These are phyloP conservation scores for Iberis pinnata DNA, from an alignment of 345 rosid species.

Conservation along the genomic window DNA sequence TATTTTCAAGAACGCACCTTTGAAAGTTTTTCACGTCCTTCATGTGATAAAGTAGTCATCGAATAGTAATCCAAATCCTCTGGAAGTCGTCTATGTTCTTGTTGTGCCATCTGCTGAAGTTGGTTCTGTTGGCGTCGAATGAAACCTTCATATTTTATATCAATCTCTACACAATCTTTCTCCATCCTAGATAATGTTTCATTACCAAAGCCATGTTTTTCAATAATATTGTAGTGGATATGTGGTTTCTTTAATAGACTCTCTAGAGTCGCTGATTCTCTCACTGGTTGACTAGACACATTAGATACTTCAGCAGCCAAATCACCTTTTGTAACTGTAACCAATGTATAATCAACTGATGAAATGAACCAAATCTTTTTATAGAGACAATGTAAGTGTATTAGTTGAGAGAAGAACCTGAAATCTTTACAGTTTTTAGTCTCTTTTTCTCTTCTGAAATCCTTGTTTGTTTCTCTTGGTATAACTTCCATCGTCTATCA, in stretches of 20 bases:
- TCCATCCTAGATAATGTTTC: constrained; percentile 54
- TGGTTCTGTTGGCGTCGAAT: constrained; percentile 75
- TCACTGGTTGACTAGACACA: constrained; percentile 78
- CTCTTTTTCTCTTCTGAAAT: constrained; percentile 75
- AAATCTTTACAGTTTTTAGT: constrained; percentile 66
- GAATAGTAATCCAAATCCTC: constrained; percentile 77
- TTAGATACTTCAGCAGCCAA: constrained; percentile 67
- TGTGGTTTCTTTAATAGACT: constrained; percentile 93
- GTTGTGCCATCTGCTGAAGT: constrained; percentile 82
- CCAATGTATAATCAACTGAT: not conserved
- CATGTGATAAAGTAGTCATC: constrained; percentile 76
- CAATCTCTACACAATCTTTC: constrained; percentile 86
- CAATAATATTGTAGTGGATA: constrained; percentile 61
- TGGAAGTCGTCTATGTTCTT: constrained; percentile 80
- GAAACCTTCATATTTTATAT: constrained; percentile 92
- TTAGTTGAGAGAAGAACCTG: constrained; percentile 41
- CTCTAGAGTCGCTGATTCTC: constrained; percentile 71
- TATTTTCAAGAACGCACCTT: constrained; percentile 52
- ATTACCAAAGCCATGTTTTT: constrained; percentile 81
- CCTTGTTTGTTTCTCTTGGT: constrained; percentile 79
- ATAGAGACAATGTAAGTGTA: not conserved
- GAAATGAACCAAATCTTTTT: constrained; percentile 4
- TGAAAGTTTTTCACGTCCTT: constrained; percentile 92
- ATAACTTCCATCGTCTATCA: constrained; percentile 81
- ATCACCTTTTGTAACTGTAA: constrained; percentile 54